Evolutionary conservation across 169 alveolate genomes (phyloP), one percentile per base, ranked within the genome.

Genomic region (Ichthyophthirius multifiliis): DNA sequence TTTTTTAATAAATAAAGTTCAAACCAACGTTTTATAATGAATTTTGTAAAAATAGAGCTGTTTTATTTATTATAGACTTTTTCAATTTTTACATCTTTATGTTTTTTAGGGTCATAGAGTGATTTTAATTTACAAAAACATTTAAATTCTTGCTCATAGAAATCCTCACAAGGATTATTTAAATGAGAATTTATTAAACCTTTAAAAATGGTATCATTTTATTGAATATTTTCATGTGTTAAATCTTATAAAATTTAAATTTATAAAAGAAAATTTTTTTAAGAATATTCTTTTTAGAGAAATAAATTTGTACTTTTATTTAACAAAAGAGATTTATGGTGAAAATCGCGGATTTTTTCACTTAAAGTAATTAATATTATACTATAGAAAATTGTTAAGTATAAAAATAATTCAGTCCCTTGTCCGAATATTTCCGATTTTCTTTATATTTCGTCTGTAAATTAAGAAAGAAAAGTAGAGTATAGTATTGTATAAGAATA

Each of bases 91-190:
- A 74, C 43, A 18, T 71, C 80, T 37, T 73, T 81, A 10, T 65
- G 20, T 41, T 81, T 81, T 41, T 81, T 81, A 18, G 86, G 62
- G 41, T 81, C 86, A 48, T 32, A 81, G 6, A 81, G 16, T 67
- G 41, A 48, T 23, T 73, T 73, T 73, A 47, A 47, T 55, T 81
- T 81, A 32, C 84, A 78, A 65, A 64, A 78, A 43, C 84, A 78
- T 45, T n/a, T n/a, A n/a, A 62, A 31, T 16, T 64, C 84, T 16
- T 20, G 46, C 18, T 75, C 77, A 5, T 65, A 43, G 5, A 39
- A 39, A 55, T 55, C 43, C 3, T n/a, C 18, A 18, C 71, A 55
- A 20, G 39, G 41, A 27, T 27, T 55, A 0, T 55, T 39, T 55
- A 55, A 20, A 27, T 55, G 71, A 3, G 23, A 16, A 5, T 23